phyloP scores from a whole-genome alignment of 805 yeast species.

The Kodamaea fukazawae region DNA sequence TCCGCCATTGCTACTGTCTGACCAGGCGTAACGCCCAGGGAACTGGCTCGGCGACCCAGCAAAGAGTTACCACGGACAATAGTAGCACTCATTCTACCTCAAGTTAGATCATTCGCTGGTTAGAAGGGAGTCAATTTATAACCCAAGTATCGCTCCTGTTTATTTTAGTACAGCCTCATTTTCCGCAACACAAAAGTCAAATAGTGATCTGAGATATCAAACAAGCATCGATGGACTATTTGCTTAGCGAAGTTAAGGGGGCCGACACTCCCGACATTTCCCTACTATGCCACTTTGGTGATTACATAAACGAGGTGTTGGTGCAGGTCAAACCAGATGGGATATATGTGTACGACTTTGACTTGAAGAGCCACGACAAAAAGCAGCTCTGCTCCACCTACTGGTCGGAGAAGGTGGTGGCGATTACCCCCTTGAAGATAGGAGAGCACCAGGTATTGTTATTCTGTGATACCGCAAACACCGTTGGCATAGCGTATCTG shows the following conservation, averaged over 20 bases:
- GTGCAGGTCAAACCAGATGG: slow-evolving; percentile 7
- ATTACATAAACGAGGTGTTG: slow-evolving; percentile 1
- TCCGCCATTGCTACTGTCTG: neutral
- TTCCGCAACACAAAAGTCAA: too few species aligned
- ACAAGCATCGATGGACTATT: slow-evolving; percentile 8
- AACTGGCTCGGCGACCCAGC: neutral
- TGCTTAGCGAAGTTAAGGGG: slow-evolving; percentile 18
- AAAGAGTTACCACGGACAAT: neutral
- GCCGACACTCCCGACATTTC: slow-evolving; percentile 16
- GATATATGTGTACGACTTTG: slow-evolving; percentile 3
- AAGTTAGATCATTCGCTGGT: too few species aligned
- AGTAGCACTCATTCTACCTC: too few species aligned
- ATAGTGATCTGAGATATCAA: too few species aligned
- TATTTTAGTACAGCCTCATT: too few species aligned
- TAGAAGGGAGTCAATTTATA: too few species aligned
- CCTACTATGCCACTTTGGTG: slow-evolving; percentile 10
- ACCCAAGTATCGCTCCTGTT: too few species aligned
- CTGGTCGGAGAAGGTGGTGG: neutral
- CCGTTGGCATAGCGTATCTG: neutral
- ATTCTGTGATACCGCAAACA: slow-evolving; percentile 6
- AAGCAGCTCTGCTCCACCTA: neutral
- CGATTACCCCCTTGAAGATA: slow-evolving; percentile 4
- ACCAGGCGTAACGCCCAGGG: too few species aligned
- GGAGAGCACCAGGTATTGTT: slow-evolving; percentile 3
- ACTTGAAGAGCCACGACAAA: neutral